A percentile compares a stretch with the other conserved stretches of the same genome.
Evolutionary conservation across 2,329 filamentous ascomycete genomes (phyloP).

Genomic region (Fusarium penzigii): DNA sequence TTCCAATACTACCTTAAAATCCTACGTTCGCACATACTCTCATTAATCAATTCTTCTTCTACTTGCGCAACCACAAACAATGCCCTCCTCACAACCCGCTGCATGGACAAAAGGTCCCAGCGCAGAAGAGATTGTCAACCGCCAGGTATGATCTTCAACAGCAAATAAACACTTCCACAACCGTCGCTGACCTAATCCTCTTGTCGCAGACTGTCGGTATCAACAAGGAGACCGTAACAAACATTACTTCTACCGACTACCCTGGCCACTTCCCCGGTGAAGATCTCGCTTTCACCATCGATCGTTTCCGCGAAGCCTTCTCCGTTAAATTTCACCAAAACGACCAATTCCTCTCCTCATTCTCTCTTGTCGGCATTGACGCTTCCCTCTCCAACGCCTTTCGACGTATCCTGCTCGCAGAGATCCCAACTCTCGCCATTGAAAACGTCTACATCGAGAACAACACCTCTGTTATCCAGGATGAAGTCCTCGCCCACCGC

Average conservation of each 20-base stretch:
- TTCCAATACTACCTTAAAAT: too few species aligned
- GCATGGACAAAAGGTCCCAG: conserved; percentile 42
- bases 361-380: conserved; percentile 90
- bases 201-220: conserved; percentile 73
- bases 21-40: not conserved
- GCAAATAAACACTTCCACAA: not conserved
- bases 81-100: conserved; percentile 37
- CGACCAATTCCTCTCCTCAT: conserved; percentile 73
- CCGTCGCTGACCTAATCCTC: conserved; percentile 10
- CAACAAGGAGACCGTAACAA: conserved; percentile 85
- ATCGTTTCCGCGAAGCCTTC: conserved; percentile 71
- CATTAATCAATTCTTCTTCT: not conserved
- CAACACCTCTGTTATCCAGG: conserved; percentile 97
- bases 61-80: conserved; percentile 11
- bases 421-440: conserved; percentile 92
- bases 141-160: conserved; percentile 52
- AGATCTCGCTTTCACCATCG: conserved; percentile 76
- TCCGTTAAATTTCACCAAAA: conserved; percentile 83
- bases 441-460: conserved; percentile 92
- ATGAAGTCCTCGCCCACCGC: conserved; percentile 90
- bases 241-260: conserved; percentile 88
- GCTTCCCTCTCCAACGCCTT: conserved; percentile 95
- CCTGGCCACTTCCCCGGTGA: conserved; percentile 90
- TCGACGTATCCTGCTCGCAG: conserved; percentile 90
- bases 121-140: conserved; percentile 59